Evolutionary conservation across 352 stramenopile species (phyloP).

Genomic region (Phytopythium montanum): DNA sequence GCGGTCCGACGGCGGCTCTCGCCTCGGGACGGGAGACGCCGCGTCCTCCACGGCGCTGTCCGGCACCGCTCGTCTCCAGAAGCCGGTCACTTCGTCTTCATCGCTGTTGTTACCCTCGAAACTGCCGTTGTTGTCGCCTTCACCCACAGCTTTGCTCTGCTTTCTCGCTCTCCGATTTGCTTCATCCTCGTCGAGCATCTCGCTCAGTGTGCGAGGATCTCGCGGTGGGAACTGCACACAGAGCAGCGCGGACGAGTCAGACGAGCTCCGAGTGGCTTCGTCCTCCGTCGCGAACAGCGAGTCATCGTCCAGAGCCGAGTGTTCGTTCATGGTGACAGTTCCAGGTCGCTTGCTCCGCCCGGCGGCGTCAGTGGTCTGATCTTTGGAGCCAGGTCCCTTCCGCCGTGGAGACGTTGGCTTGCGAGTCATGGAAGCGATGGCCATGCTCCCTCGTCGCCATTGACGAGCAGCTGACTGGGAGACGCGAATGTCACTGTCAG

Average conservation of each 20-base stretch:
- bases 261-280: not conserved
- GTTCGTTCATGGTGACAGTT: not conserved
- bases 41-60: conserved; percentile 33
- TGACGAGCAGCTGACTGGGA: not conserved
- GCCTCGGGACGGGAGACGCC: conserved; percentile 22
- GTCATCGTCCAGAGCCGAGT: not conserved
- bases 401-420: conserved; percentile 10
- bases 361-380: not conserved
- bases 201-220: conserved; percentile 19
- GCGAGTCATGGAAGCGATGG: conserved; percentile 16
- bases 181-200: conserved; percentile 30
- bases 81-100: conserved; percentile 45
- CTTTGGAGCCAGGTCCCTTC: conserved; percentile 7
- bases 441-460: conserved; percentile 11
- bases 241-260: conserved; percentile 3
- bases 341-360: not conserved
- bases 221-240: conserved; percentile 25
- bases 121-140: not conserved
- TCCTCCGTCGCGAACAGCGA: not conserved
- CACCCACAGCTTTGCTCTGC: too few relatives aligned
- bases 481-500: not conserved
- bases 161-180: not conserved
- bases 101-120: conserved; percentile 1
- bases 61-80: conserved; percentile 47
- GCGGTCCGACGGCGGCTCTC: conserved; percentile 30